Evolutionary conservation across 78 protist genomes (phyloP), one percentile per base, ranked within the genome.

Genomic region (Chrysochromulina parva): DNA sequence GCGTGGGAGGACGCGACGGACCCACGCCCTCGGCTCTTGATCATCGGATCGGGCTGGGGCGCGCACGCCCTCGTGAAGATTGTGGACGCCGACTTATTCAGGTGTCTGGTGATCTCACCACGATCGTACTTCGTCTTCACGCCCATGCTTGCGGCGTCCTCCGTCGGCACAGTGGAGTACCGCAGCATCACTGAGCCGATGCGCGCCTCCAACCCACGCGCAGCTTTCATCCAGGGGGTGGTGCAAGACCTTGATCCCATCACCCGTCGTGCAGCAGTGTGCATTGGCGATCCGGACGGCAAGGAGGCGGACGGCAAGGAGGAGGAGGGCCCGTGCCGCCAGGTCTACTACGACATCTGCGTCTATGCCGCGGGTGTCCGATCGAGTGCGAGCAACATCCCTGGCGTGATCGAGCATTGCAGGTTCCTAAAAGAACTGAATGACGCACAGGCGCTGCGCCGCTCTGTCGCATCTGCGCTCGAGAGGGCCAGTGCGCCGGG

Each of bases 41-140:
- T 88, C 22, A 52, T 88, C 52, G 91, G 91, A 60, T 7, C 71
- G 3, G 91, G 91, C 24, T 88, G 91, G 91, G 84, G 85, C 28
- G 84, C 85, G 54, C 80, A 71, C 80, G 80, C 80, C n/a, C 48
- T 71, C 53, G 28, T 38, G 20, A 71, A 71, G 80, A 13, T 47
- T 3, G 11, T 88, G 26, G 91, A 88, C 69, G 82, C 85, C 38
- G 11, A 6, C 85, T 24, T 3, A 59, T 71, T 50, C 85, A 59
- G 57, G 52, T 47, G 54, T 28, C 47, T 71, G 59, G n/a, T 73
- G n/a, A 26, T 88, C 85, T 66, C 82, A 22, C 91, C 85, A 28
- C 85, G 84, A 60, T 55, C 67, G 54, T 28, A 71, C 54, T 66
- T 66, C 9, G 38, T 66, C 73, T 66, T 66, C 73, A 66, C 73